Evolutionary conservation across 768 basidiomycete species (phyloP).

Genomic region (Tubosaeta brunneosetosa): DNA sequence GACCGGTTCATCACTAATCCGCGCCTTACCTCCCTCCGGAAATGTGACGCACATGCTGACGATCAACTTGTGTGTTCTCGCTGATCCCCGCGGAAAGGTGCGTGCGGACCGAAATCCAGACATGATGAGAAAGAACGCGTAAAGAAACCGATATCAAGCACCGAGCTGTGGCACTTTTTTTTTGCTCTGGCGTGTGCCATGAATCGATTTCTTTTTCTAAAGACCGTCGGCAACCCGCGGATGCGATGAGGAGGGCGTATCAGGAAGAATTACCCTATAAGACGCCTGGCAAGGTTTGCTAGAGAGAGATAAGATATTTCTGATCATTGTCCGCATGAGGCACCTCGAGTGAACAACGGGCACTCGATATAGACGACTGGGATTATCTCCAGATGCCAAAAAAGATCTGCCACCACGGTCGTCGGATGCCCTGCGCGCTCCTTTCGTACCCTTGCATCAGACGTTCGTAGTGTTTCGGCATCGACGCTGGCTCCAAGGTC

Average conservation of each 20-base stretch:
- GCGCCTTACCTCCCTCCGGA: not conserved
- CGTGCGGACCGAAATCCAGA: not conserved
- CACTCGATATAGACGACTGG: not conserved
- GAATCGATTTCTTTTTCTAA: not conserved
- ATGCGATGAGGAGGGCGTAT: not conserved
- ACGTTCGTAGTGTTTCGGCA: conserved; percentile 68
- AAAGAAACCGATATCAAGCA: not conserved
- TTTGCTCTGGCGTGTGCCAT: not conserved
- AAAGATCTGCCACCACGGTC: conserved; percentile 84
- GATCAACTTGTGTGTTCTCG: not conserved
- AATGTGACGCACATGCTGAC: conserved; percentile 2
- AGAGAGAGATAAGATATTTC: not conserved
- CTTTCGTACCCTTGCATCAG: conserved; percentile 72
- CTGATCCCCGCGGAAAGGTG: conserved; percentile 1
- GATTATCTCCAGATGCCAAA: conserved; percentile 58
- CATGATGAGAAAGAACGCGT: not conserved
- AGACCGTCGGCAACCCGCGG: not conserved
- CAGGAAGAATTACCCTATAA: not conserved
- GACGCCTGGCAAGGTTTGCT: not conserved
- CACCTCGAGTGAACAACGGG: not conserved
- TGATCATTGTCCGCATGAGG: not conserved
- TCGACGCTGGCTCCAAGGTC: conserved; percentile 63
- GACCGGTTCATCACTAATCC: not conserved
- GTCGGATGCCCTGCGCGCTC: conserved; percentile 67
- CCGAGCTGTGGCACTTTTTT: not conserved